phyloP scores from a whole-genome alignment of 2,329 filamentous ascomycete species.

The Trichothecium roseum region DNA sequence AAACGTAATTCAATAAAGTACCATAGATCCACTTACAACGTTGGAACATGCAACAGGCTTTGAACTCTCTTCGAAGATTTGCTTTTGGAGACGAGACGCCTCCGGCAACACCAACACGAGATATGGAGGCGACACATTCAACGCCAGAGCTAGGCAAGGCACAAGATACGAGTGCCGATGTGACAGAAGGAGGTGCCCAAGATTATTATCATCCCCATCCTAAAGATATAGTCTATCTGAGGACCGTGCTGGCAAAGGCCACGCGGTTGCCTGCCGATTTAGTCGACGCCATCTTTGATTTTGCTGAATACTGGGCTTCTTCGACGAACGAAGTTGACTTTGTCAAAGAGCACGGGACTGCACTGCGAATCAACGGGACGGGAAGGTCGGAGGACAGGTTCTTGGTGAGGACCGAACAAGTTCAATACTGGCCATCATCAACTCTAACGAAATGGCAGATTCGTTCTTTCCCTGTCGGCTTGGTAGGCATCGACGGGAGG shows the following conservation, averaged over 20 bases:
- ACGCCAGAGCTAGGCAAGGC: too few species aligned
- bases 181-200: too few species aligned
- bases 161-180: too few species aligned
- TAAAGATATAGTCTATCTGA: constrained; percentile 38
- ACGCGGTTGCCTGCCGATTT: constrained; percentile 42
- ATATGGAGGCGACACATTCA: too few species aligned
- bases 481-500: constrained; percentile 16
- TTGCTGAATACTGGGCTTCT: constrained; percentile 53
- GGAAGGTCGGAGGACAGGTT: constrained; percentile 19
- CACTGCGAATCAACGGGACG: constrained; percentile 13
- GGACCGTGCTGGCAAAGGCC: constrained; percentile 33
- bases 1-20: too few species aligned
- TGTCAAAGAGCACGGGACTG: constrained; percentile 9
- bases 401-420: too few species aligned
- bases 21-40: too few species aligned
- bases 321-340: constrained; percentile 24
- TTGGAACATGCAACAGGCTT: too few species aligned
- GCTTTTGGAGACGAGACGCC: too few species aligned
- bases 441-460: constrained; percentile 18
- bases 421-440: too few species aligned
- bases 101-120: too few species aligned
- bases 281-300: constrained; percentile 44
- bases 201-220: constrained; percentile 23
- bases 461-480: constrained; percentile 26
- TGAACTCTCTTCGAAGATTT: too few species aligned